A percentile compares a stretch with the other conserved stretches of the same genome.
Conservation (phyloP, 2,329 filamentous ascomycete species). For the Fusarium nisikadoi region DNA sequence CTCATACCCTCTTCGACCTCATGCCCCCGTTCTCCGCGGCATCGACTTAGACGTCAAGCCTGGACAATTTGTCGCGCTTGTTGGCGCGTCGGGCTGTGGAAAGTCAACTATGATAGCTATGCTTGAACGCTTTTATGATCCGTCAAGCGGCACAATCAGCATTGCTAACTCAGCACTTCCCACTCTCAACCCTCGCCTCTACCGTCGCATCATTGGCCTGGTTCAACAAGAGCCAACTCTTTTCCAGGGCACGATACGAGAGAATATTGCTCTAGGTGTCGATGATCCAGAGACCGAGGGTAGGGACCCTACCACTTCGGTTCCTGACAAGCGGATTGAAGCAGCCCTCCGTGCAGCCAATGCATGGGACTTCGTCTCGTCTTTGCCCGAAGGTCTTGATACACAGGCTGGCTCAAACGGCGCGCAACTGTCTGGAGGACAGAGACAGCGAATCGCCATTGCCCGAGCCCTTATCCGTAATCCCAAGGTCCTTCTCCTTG, state of each 20-base stretch:
- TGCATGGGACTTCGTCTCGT: conserved; percentile 58
- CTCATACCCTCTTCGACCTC: conserved; percentile 65
- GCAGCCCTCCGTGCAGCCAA: conserved; percentile 61
- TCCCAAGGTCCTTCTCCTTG: conserved; percentile 40
- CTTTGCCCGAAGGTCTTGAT: conserved; percentile 59
- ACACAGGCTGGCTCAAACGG: conserved; percentile 72
- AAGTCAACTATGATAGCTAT: conserved; percentile 70
- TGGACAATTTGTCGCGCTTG: conserved; percentile 64
- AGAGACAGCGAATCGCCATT: conserved; percentile 75
- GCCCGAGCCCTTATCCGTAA: conserved; percentile 66
- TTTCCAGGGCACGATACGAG: conserved; percentile 82
- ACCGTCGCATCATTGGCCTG: conserved; percentile 63
- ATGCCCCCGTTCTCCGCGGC: conserved; percentile 54
- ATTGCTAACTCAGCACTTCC: conserved; percentile 57
- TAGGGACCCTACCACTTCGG: conserved; percentile 1
- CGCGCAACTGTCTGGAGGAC: conserved; percentile 74
- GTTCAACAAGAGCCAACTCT: conserved; percentile 72
- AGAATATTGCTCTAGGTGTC: conserved; percentile 72
- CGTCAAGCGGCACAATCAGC: conserved; percentile 56
- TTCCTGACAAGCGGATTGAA: conserved; percentile 50
- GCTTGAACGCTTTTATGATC: conserved; percentile 59
- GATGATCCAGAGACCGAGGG: conserved; percentile 31
- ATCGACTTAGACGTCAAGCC: conserved; percentile 52
- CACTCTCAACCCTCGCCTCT: conserved; percentile 59
- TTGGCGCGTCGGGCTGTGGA: conserved; percentile 64